phyloP scores from a whole-genome alignment of 148 eudicot species.

The Vaccinium myrtillus region DNA sequence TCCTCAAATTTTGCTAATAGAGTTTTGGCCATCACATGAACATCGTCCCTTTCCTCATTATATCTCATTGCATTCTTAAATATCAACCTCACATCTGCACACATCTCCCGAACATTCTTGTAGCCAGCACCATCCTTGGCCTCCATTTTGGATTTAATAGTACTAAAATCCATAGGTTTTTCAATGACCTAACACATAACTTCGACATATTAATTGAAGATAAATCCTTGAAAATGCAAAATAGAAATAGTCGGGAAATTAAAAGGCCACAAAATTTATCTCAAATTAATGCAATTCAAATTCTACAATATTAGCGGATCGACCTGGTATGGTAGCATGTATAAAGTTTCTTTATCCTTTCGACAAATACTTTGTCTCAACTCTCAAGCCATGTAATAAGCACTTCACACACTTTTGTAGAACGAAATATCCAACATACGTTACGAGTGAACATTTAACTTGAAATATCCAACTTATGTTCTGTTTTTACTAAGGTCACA shows the following conservation, averaged over 20 bases:
- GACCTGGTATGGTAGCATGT: background rate
- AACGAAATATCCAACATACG: background rate
- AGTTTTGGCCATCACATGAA: slow-evolving; percentile 81
- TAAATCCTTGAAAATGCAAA: background rate
- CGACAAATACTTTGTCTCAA: background rate
- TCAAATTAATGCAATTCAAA: background rate
- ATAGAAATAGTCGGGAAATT: background rate
- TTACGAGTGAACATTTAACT: background rate
- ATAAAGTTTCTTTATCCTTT: background rate
- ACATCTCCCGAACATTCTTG: slow-evolving; percentile 75
- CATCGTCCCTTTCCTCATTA: slow-evolving; percentile 70
- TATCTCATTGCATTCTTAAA: slow-evolving; percentile 88
- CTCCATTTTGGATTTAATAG: slow-evolving; percentile 71
- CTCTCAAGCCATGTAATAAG: background rate
- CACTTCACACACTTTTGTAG: background rate
- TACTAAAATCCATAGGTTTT: slow-evolving; percentile 87
- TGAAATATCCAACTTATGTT: too few species aligned
- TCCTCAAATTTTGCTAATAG: slow-evolving; percentile 74
- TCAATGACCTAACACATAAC: slow-evolving; percentile 54
- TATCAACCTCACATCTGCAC: slow-evolving; percentile 76
- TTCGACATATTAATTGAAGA: background rate
- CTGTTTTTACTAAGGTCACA: too few species aligned
- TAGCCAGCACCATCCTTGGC: slow-evolving; percentile 69
- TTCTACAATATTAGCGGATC: background rate
- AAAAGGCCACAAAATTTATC: background rate